These are phyloP conservation scores for Chlamydomonas sphaeroides DNA, from an alignment of 139 green algal species.

Conservation along the genomic window DNA sequence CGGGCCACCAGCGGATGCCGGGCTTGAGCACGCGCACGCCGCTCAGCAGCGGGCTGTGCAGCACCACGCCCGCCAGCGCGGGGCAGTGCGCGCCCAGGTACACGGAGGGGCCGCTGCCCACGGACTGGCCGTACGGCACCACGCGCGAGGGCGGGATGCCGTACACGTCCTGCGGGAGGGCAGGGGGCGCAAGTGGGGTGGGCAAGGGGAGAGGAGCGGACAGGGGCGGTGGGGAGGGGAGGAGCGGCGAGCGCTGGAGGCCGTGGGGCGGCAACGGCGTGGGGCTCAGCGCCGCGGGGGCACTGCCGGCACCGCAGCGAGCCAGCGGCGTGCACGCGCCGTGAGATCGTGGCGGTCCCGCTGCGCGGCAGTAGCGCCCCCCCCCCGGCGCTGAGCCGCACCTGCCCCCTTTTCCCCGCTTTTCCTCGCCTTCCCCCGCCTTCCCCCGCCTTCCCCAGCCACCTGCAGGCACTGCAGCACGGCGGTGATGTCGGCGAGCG, in stretches of 20 bases:
- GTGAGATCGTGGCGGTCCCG: too few relatives aligned
- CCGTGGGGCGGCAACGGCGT: too few relatives aligned
- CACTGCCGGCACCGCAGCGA: too few relatives aligned
- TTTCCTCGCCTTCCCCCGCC: background rate
- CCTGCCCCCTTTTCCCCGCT: background rate
- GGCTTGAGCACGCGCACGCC: constrained; percentile 91
- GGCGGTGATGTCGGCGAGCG: constrained; percentile 72
- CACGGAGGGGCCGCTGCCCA: constrained; percentile 80
- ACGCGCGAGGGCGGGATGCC: constrained; percentile 51
- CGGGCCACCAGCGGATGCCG: constrained; percentile 75
- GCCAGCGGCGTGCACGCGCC: too few relatives aligned
- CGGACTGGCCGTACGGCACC: constrained; percentile 91
- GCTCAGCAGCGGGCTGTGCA: constrained; percentile 90
- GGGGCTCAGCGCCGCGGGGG: too few relatives aligned
- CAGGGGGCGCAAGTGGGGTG: too few relatives aligned
- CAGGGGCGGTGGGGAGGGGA: too few relatives aligned
- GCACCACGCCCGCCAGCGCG: constrained; percentile 80
- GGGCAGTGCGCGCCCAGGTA: constrained; percentile 62
- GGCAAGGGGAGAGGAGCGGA: too few relatives aligned
- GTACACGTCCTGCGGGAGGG: constrained; percentile 29
- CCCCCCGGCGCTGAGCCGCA: too few relatives aligned
- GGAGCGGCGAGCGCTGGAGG: too few relatives aligned
- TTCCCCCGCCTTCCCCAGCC: too few relatives aligned
- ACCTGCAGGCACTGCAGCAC: constrained; percentile 57
- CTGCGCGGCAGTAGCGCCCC: too few relatives aligned